These are phyloP conservation scores for Macrophomina tecta DNA, from an alignment of 2,329 filamentous ascomycete species.

Conservation along the genomic window DNA sequence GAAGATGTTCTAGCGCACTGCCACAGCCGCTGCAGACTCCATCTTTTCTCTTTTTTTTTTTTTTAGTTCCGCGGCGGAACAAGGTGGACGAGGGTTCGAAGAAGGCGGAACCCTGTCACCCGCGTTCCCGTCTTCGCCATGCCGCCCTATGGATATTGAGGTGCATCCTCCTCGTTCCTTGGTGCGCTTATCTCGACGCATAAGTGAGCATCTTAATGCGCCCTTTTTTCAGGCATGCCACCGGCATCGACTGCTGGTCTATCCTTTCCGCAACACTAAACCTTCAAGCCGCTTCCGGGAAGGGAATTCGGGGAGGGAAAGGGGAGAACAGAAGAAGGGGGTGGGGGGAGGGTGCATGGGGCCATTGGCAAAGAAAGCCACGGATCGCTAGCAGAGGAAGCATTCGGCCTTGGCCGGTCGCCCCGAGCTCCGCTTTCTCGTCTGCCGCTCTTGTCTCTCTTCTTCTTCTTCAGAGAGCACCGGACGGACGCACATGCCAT, in stretches of 20 bases:
- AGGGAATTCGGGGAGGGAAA: background rate
- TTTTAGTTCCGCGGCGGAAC: too few relatives aligned
- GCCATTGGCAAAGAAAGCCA: background rate
- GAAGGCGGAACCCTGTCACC: slow-evolving; percentile 7
- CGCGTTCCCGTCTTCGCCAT: background rate
- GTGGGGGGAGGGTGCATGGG: too few relatives aligned
- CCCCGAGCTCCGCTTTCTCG: background rate
- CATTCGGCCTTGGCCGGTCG: slow-evolving; percentile 2
- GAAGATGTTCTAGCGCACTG: slow-evolving; percentile 24
- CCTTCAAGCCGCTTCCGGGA: background rate
- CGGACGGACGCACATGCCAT: background rate
- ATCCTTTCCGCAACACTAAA: background rate
- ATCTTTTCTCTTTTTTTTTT: background rate
- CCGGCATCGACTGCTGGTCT: background rate
- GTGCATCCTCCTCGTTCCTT: slow-evolving; percentile 9
- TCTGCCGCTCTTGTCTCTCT: background rate
- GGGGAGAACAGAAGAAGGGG: background rate
- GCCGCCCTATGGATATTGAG: slow-evolving; percentile 17
- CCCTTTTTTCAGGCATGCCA: slow-evolving; percentile 3
- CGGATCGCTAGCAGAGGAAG: slow-evolving; percentile 8
- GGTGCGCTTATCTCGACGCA: slow-evolving; percentile 24
- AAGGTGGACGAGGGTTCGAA: background rate
- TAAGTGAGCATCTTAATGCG: slow-evolving; percentile 10
- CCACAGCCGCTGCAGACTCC: slow-evolving; percentile 19
- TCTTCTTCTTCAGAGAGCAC: too few relatives aligned